A percentile compares a stretch with the other conserved stretches of the same genome.
These are phyloP conservation scores for Kazachstania africana DNA, from an alignment of 805 yeast species.

Conservation along the genomic window DNA sequence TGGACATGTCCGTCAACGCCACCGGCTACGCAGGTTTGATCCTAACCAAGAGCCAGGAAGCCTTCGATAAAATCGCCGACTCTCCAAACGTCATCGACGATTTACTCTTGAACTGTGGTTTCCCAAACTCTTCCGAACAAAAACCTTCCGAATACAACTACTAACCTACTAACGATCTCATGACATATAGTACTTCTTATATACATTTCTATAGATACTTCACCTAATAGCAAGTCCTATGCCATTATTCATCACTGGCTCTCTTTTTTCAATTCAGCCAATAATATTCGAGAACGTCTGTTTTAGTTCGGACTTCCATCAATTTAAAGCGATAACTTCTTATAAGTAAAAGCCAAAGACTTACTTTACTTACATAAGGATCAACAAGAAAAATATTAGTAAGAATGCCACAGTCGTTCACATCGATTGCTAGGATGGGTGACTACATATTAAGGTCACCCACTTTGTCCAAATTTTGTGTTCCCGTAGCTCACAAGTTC, in stretches of 20 bases:
- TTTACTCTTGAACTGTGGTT: slow-evolving; percentile 57
- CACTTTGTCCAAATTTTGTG: slow-evolving; percentile 56
- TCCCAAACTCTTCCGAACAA: slow-evolving; percentile 46
- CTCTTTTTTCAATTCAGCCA: too few species aligned
- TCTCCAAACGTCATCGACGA: slow-evolving; percentile 33
- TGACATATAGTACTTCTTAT: too few species aligned
- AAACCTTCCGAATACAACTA: slow-evolving; percentile 57
- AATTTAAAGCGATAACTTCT: too few species aligned
- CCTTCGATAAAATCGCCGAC: slow-evolving; percentile 35
- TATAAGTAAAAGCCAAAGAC: too few species aligned
- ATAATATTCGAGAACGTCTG: too few species aligned
- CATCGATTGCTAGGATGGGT: slow-evolving; percentile 61
- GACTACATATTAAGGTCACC: slow-evolving; percentile 78
- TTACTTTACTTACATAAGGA: too few species aligned
- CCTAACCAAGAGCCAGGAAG: slow-evolving; percentile 56
- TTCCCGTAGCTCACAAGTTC: slow-evolving; percentile 72
- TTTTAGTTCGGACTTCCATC: too few species aligned
- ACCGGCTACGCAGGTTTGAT: slow-evolving; percentile 73
- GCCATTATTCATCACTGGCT: too few species aligned
- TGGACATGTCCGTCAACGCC: slow-evolving; percentile 42
- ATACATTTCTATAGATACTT: too few species aligned
- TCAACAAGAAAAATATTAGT: too few species aligned
- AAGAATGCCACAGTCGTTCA: slow-evolving; percentile 36
- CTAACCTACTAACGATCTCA: too few species aligned
- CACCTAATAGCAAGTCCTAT: too few species aligned